phyloP scores from a whole-genome alignment of 345 rosid species.

The Eucalyptus cladocalyx region DNA sequence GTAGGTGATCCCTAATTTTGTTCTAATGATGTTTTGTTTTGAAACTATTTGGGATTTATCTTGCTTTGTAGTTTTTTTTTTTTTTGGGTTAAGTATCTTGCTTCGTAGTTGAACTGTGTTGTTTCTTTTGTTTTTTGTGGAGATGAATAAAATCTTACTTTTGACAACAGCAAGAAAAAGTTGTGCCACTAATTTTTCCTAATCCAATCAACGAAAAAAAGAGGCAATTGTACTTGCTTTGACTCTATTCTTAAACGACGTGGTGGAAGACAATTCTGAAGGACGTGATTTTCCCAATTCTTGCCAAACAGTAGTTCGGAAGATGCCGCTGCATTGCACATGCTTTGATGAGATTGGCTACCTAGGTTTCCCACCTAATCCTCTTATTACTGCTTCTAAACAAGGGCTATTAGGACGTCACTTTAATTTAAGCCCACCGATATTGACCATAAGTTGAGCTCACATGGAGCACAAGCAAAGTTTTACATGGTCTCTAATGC shows the following conservation, averaged over 20 bases:
- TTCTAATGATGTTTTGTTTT: too few species aligned
- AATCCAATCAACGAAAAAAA: background rate
- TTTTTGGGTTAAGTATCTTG: too few species aligned
- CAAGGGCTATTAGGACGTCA: background rate
- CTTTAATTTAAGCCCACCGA: background rate
- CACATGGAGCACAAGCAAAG: background rate
- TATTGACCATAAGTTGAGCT: background rate
- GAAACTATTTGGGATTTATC: too few species aligned
- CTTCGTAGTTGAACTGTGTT: too few species aligned
- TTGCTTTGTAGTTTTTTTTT: too few species aligned
- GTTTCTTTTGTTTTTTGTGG: too few species aligned
- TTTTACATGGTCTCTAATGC: background rate
- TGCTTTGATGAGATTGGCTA: background rate
- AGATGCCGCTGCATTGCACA: background rate
- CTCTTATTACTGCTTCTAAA: background rate
- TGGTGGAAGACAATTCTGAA: background rate
- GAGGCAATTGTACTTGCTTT: background rate
- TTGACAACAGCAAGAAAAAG: background rate
- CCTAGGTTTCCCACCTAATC: background rate
- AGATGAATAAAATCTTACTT: too few species aligned
- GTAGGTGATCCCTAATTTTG: too few species aligned
- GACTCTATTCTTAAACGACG: background rate
- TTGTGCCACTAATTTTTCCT: background rate
- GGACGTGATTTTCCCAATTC: background rate
- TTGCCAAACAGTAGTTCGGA: background rate